These are phyloP conservation scores for Cyclotella distinguenda DNA, from an alignment of 108 stramenopile genomes.

Conservation along the genomic window DNA sequence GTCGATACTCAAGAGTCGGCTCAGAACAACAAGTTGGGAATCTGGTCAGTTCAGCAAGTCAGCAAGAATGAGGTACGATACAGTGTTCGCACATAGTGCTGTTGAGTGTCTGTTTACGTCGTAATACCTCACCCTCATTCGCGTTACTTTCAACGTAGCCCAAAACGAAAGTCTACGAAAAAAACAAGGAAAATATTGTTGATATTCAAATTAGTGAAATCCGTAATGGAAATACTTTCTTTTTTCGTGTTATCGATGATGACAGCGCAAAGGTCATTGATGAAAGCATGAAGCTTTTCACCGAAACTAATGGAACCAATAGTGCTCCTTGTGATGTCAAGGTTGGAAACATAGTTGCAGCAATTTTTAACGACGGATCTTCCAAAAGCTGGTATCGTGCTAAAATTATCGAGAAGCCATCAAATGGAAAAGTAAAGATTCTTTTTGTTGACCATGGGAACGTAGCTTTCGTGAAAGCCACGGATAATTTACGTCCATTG, in stretches of 20 bases:
- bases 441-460: conserved; percentile 98
- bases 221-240: conserved; percentile 88
- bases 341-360: conserved; percentile 84
- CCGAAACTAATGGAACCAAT: conserved; percentile 72
- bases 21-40: conserved; percentile 70
- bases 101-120: not conserved
- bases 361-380: conserved; percentile 94
- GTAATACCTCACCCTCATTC: not conserved
- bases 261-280: conserved; percentile 75
- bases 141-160: conserved; percentile 5
- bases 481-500: conserved; percentile 83
- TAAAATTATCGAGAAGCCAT: conserved; percentile 72
- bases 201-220: conserved; percentile 89
- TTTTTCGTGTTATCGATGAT: conserved; percentile 78
- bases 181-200: conserved; percentile 53
- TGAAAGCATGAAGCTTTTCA: conserved; percentile 88
- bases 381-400: conserved; percentile 96
- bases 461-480: conserved; percentile 70
- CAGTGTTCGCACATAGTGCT: too few relatives aligned
- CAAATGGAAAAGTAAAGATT: conserved; percentile 66
- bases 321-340: conserved; percentile 84
- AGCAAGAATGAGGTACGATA: conserved; percentile 30
- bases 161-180: conserved; percentile 48
- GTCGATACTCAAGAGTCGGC: conserved; percentile 78
- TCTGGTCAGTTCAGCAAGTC: conserved; percentile 72